Percentiles rank a stretch among this genome's conserved stretches.
phyloP scores from a whole-genome alignment of 345 rosid species.

The Eucalyptus rudis region DNA sequence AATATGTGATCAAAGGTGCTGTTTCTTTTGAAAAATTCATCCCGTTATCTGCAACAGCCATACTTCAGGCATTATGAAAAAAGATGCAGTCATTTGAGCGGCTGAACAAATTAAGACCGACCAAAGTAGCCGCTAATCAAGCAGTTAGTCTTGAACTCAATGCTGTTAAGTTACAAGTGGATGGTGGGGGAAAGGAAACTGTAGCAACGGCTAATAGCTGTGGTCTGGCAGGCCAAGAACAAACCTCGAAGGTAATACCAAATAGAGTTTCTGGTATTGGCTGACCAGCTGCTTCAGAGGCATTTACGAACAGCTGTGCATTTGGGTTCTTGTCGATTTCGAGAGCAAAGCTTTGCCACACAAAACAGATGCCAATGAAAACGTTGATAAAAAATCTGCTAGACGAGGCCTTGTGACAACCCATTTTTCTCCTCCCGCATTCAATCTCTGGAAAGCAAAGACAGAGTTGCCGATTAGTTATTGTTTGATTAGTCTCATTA shows the following conservation, averaged over 20 bases:
- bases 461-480: not conserved
- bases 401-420: slow-evolving; percentile 16
- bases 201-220: not conserved
- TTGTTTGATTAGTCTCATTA: not conserved
- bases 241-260: slow-evolving; percentile 91
- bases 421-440: slow-evolving; percentile 35
- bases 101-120: not conserved
- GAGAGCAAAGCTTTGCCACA: slow-evolving; percentile 31
- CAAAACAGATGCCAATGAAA: slow-evolving; percentile 25
- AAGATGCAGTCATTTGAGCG: not conserved
- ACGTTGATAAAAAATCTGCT: slow-evolving; percentile 13
- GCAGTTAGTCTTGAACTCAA: not conserved
- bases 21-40: not conserved
- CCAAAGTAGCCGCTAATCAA: not conserved
- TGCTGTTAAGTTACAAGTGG: not conserved
- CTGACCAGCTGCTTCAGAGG: slow-evolving; percentile 32
- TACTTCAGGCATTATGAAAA: not conserved
- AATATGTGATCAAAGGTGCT: not conserved
- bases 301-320: slow-evolving; percentile 41
- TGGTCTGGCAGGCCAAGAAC: not conserved
- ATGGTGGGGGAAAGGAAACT: not conserved
- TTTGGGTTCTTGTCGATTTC: slow-evolving; percentile 33
- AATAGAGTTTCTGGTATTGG: slow-evolving; percentile 66
- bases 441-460: not conserved
- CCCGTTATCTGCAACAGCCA: not conserved